Base-by-base conservation (phyloP, 441 rosid species). In the Gossypium schwendimanii region DNA sequence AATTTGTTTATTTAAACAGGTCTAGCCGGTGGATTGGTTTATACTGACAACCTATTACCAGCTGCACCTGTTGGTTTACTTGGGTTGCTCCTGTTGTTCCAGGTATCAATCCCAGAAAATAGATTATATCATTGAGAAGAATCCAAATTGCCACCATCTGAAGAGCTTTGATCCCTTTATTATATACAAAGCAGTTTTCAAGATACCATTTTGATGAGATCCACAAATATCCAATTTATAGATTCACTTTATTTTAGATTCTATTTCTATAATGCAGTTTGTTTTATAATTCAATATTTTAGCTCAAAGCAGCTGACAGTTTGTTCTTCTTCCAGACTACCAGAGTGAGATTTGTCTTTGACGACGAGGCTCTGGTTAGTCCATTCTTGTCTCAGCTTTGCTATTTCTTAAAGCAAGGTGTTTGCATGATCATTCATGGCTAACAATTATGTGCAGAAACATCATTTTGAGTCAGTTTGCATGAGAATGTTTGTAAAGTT, bases 311-410 rank as follows among this genome's bases (percentile, higher is more conserved):
- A 36, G 69, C 80, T 77, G 54, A 79, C 44, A 58, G 14, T 70
- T 77, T 69, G 21, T 84, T 52, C 58, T 44, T 78, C 70, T 45
- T 78, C 67, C 87, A 90, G 95, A 86, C 90, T 73, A 88, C 92
- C 15, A 81, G 92, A 76, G 92, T 90, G 79, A 76, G 89, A 75
- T 88, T 90, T 83, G 95, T 90, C 74, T 90, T 90, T 23, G 90
- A 88, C 33, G 72, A 80, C 1, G 87, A 90, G 73, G 89, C 92
- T 66, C 81, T 90, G 89, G 95, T 88, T 63, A 73, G 95, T 82
- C 71, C 63, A 64, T 52, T 57, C 55, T 31, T 70, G 47, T 26
- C 3, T 18, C 63, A 60, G 23, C n/a, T 57, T 17, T 55, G 23
- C 14, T 15, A 15, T 11, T 60, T 65, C 69, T 44, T 64, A 23